A percentile compares a stretch with the other conserved stretches of the same genome.
Conservation (phyloP, 2,329 filamentous ascomycete species). For the Pestalotiopsis sp. region DNA sequence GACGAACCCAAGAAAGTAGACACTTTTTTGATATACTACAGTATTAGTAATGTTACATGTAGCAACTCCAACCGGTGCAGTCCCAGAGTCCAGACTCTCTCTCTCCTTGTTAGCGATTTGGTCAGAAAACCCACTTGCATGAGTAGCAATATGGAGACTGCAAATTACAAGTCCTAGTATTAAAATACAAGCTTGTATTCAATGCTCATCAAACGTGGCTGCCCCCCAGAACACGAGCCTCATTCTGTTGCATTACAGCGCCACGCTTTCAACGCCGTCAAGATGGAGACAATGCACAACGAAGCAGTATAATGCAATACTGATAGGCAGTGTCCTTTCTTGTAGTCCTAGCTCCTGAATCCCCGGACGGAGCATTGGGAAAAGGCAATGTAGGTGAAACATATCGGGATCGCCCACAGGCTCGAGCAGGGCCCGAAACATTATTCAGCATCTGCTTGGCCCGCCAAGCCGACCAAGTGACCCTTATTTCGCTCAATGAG, state of each 20-base stretch:
- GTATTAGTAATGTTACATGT: not conserved
- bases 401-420: not conserved
- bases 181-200: constrained; percentile 4
- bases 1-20: too few species aligned
- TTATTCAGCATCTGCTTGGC: not conserved
- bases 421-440: not conserved
- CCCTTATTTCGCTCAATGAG: not conserved
- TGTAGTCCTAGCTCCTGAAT: not conserved
- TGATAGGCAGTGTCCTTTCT: not conserved
- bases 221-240: not conserved
- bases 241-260: not conserved
- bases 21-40: not conserved
- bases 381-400: not conserved
- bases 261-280: not conserved
- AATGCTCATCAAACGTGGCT: not conserved
- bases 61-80: too few species aligned
- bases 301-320: not conserved
- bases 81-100: not conserved
- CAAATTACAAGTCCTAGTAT: not conserved
- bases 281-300: not conserved
- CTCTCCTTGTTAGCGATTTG: not conserved
- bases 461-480: not conserved
- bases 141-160: not conserved
- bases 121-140: not conserved
- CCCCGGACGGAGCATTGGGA: not conserved